Percentiles rank a stretch among this genome's conserved stretches.
Conservation (phyloP, 2,329 filamentous ascomycete species). For the Fusarium ambrosium region DNA sequence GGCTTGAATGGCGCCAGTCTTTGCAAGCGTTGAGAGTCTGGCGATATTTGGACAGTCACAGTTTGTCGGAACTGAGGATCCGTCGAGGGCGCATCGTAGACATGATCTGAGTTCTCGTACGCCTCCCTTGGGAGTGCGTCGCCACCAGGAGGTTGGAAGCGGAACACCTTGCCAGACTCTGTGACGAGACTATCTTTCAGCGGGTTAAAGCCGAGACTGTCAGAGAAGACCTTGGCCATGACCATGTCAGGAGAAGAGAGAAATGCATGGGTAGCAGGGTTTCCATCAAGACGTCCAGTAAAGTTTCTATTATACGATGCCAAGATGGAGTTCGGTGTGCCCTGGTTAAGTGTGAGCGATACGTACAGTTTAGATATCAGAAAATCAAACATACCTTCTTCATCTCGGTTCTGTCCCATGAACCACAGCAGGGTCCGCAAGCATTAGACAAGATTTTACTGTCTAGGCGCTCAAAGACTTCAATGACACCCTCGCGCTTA, state of each 20-base stretch:
- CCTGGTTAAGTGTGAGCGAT: slow-evolving; percentile 69
- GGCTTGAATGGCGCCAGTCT: slow-evolving; percentile 89
- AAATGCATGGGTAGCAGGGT: slow-evolving; percentile 98
- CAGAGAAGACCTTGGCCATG: slow-evolving; percentile 94
- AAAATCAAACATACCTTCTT: neutral
- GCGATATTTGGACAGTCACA: neutral
- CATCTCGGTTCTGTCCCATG: slow-evolving; percentile 91
- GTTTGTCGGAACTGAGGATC: neutral
- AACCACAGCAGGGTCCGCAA: slow-evolving; percentile 91
- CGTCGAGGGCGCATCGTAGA: neutral
- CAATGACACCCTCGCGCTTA: slow-evolving; percentile 87
- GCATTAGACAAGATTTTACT: slow-evolving; percentile 96
- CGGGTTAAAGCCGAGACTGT: slow-evolving; percentile 94
- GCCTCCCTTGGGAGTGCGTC: neutral
- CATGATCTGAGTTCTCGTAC: neutral
- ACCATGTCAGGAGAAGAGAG: slow-evolving; percentile 96
- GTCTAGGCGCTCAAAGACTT: slow-evolving; percentile 96
- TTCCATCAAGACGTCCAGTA: slow-evolving; percentile 95
- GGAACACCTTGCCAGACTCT: slow-evolving; percentile 84
- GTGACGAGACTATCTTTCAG: slow-evolving; percentile 88
- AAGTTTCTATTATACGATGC: slow-evolving; percentile 99
- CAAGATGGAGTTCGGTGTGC: slow-evolving; percentile 92
- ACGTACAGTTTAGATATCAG: no score
- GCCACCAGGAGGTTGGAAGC: slow-evolving; percentile 77
- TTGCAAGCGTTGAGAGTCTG: slow-evolving; percentile 85